These are phyloP conservation scores for Candida alai DNA, from an alignment of 805 yeast genomes.

Conservation along the genomic window DNA sequence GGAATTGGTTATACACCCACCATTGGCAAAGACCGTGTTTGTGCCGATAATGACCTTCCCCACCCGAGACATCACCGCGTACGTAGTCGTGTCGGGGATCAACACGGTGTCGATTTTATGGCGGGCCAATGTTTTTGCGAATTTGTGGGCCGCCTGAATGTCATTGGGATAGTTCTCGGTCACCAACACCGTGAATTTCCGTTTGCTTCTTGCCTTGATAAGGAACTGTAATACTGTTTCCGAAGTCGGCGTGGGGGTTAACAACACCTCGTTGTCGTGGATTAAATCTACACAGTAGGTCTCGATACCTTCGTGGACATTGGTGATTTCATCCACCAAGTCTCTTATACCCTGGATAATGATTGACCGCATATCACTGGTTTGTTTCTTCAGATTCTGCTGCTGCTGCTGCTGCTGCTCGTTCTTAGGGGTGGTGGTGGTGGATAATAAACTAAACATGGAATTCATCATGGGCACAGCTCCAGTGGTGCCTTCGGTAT, in stretches of 20 bases:
- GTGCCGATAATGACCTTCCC: conserved; percentile 95
- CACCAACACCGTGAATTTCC: conserved; percentile 87
- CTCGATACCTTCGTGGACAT: conserved; percentile 87
- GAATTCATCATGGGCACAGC: conserved; percentile 63
- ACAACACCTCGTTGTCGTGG: conserved; percentile 81
- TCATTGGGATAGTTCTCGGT: conserved; percentile 93
- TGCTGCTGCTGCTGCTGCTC: conserved; percentile 9
- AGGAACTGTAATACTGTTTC: conserved; percentile 84
- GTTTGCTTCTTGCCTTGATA: conserved; percentile 79
- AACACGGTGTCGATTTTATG: conserved; percentile 87
- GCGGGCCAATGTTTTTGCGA: conserved; percentile 74
- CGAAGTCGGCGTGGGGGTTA: conserved; percentile 95
- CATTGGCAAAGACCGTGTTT: conserved; percentile 89
- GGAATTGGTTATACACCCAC: conserved; percentile 85
- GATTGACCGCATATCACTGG: conserved; percentile 72
- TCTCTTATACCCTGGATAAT: conserved; percentile 91
- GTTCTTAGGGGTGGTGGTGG: conserved; percentile 40
- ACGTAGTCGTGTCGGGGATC: conserved; percentile 88
- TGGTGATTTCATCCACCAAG: conserved; percentile 84
- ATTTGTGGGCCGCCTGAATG: conserved; percentile 67
- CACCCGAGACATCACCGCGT: conserved; percentile 95
- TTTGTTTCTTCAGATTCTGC: conserved; percentile 38
- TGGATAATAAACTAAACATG: conserved; percentile 82
- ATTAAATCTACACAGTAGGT: conserved; percentile 88
- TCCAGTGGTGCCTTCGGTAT: conserved; percentile 22